These are phyloP conservation scores for Pseudozyma sp. DNA, from an alignment of 1,284 basidiomycete species.

Conservation along the genomic window DNA sequence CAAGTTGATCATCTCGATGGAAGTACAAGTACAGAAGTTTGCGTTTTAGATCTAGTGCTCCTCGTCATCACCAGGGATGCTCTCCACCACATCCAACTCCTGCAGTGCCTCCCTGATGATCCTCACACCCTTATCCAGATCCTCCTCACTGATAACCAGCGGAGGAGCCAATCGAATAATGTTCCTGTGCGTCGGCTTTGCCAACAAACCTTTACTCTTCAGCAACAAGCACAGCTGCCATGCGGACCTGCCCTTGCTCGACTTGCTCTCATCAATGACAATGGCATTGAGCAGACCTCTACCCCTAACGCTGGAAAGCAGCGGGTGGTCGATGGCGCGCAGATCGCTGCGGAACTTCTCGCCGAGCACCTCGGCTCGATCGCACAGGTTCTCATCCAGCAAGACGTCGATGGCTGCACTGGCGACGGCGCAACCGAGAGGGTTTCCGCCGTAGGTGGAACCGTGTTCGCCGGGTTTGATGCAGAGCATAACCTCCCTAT, in stretches of 20 bases:
- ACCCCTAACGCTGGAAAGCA: slow-evolving; percentile 80
- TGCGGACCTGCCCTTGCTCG: slow-evolving; percentile 81
- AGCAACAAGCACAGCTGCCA: slow-evolving; percentile 96
- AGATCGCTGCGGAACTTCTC: slow-evolving; percentile 75
- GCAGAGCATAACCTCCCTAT: slow-evolving; percentile 90
- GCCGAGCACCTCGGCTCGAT: slow-evolving; percentile 82
- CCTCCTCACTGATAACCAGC: slow-evolving; percentile 87
- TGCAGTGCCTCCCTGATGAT: slow-evolving; percentile 82
- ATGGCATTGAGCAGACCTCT: slow-evolving; percentile 91
- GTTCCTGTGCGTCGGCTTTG: slow-evolving; percentile 96
- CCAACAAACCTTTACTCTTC: slow-evolving; percentile 88
- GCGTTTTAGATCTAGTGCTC: not conserved
- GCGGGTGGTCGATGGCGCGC: slow-evolving; percentile 71
- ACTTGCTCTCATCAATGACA: slow-evolving; percentile 87
- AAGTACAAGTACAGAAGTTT: slow-evolving; percentile 12
- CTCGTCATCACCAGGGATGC: slow-evolving; percentile 60
- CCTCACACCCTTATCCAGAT: slow-evolving; percentile 79
- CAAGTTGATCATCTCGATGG: not conserved
- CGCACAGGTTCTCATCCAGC: slow-evolving; percentile 83
- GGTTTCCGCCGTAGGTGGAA: slow-evolving; percentile 85
- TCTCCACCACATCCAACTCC: slow-evolving; percentile 77
- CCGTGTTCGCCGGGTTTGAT: slow-evolving; percentile 98
- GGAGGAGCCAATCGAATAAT: slow-evolving; percentile 97
- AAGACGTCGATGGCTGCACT: slow-evolving; percentile 90
- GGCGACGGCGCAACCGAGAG: slow-evolving; percentile 92